Evolutionary conservation across 345 rosid genomes (phyloP), one percentile per base, ranked within the genome.

Genomic region (Chamaenerion angustifolium): DNA sequence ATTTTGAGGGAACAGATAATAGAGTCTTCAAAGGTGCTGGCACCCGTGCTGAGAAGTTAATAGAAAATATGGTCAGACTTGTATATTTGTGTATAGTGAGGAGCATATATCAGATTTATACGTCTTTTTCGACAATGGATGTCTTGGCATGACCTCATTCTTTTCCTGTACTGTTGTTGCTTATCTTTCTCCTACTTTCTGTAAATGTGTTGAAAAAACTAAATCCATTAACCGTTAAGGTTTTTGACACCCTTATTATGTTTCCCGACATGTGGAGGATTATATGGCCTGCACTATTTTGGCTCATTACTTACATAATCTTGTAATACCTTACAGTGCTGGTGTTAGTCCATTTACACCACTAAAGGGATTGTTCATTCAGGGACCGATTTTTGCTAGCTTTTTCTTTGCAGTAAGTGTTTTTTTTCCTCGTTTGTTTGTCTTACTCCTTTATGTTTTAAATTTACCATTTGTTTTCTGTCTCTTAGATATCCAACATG

Each of bases 401-500:
- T 84, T 82, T 64, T 92, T 78, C 70, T 74, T 82, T 40, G 98
- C 93, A 14, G 96, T 87, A 83, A 75, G 96, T 58, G 56, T 40
- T 48, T 27, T 0, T 59, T 41, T 40, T 18, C 35, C 51, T 7
- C 40, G 43, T 45, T 45, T 45, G 16, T 19, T 15, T 45, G 18
- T 45, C 18, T 16, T 19, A 9, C 48, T 8, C 11, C 16, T 45
- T 45, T 45, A 45, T 2, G 14, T 16, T 15, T 45, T 45, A 16
- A 43, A 16, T 55, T 15, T 40, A 15, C 41, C 51, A 13, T 37
- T 58, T 12, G 45, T 15, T 15, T 14, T 49, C 41, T 42, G 46
- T 16, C 56, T 31, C 31, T 25, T 74, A 83, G 98, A 70, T 90
- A 51, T 17, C 74, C 31, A 83, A 77, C 55, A 92, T 87, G 98